Conservation (phyloP, 495 filamentous ascomycete species). For the Pseudotulostoma volvatum region DNA sequence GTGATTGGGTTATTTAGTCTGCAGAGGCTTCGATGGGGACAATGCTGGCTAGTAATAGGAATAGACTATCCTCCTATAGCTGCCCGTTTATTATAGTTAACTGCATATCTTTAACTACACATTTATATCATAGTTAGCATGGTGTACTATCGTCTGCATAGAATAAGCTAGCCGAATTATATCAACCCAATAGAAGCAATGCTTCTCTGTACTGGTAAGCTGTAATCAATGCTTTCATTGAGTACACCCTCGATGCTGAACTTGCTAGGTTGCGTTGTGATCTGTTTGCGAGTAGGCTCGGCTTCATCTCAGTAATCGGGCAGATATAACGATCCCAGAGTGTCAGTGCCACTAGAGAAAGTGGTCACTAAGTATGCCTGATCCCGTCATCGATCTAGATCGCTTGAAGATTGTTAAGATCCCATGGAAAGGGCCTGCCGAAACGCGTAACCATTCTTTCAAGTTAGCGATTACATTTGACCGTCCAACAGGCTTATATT, state of each 20-base stretch:
- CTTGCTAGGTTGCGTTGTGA: conserved; percentile 80
- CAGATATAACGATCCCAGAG: conserved; percentile 99
- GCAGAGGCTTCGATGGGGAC: too few relatives aligned
- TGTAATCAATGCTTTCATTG: conserved; percentile 77
- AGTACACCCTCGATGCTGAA: conserved; percentile 94
- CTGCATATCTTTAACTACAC: too few relatives aligned
- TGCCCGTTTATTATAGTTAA: too few relatives aligned
- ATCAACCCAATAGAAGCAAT: too few relatives aligned
- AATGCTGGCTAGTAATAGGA: too few relatives aligned
- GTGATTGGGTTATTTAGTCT: too few relatives aligned
- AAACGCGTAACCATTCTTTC: conserved; percentile 83
- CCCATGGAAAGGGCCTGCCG: conserved; percentile 53
- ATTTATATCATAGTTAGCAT: too few relatives aligned
- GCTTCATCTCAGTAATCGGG: conserved; percentile 65
- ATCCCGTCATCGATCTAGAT: conserved; percentile 64
- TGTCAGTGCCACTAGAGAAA: conserved; percentile 79
- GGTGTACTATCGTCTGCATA: too few relatives aligned
- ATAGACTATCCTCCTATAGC: too few relatives aligned
- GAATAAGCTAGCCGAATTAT: too few relatives aligned
- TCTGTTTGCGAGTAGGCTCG: conserved; percentile 49
- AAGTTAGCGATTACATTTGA: conserved; percentile 81
- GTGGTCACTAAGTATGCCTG: conserved; percentile 76
- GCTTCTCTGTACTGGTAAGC: too few relatives aligned
- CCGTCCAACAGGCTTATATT: conserved; percentile 55
- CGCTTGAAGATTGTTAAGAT: conserved; percentile 85